phyloP scores from a whole-genome alignment of 2,329 filamentous ascomycete species.

The Epichloe festucae region DNA sequence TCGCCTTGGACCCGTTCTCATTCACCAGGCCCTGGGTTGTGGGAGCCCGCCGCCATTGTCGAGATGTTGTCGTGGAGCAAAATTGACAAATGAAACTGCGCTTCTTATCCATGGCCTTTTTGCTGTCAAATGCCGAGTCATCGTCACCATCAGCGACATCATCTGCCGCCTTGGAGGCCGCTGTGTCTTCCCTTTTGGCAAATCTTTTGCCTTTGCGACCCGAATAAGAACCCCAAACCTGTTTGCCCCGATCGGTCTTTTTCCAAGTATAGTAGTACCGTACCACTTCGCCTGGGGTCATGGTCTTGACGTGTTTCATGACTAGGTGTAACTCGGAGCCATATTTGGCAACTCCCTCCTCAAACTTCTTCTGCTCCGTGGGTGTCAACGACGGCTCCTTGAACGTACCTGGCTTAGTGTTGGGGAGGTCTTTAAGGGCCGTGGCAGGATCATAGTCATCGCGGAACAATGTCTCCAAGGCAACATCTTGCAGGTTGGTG shows the following conservation, averaged over 20 bases:
- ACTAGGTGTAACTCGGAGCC: conserved; percentile 81
- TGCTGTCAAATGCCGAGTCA: conserved; percentile 88
- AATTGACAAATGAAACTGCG: conserved; percentile 89
- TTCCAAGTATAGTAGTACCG: conserved; percentile 98
- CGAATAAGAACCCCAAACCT: conserved; percentile 82
- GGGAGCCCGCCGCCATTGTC: conserved; percentile 86
- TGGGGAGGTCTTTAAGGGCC: conserved; percentile 57
- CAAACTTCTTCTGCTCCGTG: conserved; percentile 77
- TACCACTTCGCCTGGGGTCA: conserved; percentile 68
- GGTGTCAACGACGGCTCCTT: conserved; percentile 73
- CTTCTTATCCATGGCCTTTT: conserved; percentile 72
- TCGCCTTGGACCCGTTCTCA: conserved; percentile 41
- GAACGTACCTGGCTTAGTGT: conserved; percentile 56
- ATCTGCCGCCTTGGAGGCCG: conserved; percentile 66
- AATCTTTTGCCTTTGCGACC: conserved; percentile 87
- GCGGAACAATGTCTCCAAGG: conserved; percentile 58
- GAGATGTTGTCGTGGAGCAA: conserved; percentile 64
- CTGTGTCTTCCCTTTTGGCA: conserved; percentile 57
- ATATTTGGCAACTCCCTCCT: conserved; percentile 79
- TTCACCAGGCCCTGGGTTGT: conserved; percentile 58
- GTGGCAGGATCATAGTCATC: conserved; percentile 58
- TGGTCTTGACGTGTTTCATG: conserved; percentile 72
- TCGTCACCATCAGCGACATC: conserved; percentile 87
- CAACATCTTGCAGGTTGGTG: conserved; percentile 81
- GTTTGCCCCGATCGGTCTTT: conserved; percentile 71